A percentile compares a stretch with the other conserved stretches of the same genome.
phyloP scores from a whole-genome alignment of 176 grass and related monocot species.

The Zoysia pacifica region DNA sequence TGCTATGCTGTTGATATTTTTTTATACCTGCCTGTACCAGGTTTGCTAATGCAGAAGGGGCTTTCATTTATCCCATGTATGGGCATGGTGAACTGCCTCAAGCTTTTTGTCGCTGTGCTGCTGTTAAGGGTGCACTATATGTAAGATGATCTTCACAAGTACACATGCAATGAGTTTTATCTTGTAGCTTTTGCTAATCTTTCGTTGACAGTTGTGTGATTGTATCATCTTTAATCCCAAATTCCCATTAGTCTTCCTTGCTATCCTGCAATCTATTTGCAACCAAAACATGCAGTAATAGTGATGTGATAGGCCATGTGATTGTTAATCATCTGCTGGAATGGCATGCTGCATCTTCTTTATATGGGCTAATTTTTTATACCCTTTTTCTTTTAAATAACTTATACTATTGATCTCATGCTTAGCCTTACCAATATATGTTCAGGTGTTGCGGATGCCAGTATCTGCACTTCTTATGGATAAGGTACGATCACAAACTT shows the following conservation, averaged over 20 bases:
- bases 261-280: slow-evolving; percentile 23
- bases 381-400: neutral
- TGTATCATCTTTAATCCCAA: slow-evolving; percentile 9
- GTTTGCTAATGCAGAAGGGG: slow-evolving; percentile 84
- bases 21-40: slow-evolving; percentile 37
- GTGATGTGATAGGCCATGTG: slow-evolving; percentile 24
- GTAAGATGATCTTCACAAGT: slow-evolving; percentile 58
- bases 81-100: slow-evolving; percentile 96
- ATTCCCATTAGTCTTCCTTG: neutral
- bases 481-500: slow-evolving; percentile 50
- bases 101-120: slow-evolving; percentile 96
- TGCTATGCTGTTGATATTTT: neutral
- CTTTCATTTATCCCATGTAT: slow-evolving; percentile 96
- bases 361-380: slow-evolving; percentile 1
- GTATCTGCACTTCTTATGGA: slow-evolving; percentile 67
- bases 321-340: slow-evolving; percentile 18
- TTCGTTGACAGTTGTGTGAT: slow-evolving; percentile 4
- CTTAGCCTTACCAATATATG: slow-evolving; percentile 13
- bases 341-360: slow-evolving; percentile 17
- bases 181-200: neutral
- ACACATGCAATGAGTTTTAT: slow-evolving; percentile 19
- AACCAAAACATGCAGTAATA: neutral
- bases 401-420: slow-evolving; percentile 6
- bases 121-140: slow-evolving; percentile 95
- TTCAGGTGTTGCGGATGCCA: slow-evolving; percentile 89